These are phyloP conservation scores for Begonia fuchsioides DNA, from an alignment of 306 rosid species.

Conservation along the genomic window DNA sequence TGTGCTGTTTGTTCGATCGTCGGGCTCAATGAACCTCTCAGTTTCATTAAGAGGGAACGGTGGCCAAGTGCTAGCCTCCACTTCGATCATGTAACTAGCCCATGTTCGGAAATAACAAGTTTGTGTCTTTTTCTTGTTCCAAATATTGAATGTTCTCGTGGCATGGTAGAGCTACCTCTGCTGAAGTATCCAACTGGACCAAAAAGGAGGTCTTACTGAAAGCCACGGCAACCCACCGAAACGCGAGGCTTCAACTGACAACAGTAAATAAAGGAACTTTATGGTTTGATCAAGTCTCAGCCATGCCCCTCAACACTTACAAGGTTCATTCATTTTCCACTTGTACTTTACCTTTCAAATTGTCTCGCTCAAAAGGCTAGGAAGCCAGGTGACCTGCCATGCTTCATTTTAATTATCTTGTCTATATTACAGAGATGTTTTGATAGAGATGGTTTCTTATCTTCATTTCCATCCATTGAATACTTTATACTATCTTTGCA, in stretches of 20 bases:
- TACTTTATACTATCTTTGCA: slow-evolving; percentile 17
- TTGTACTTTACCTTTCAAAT: no score
- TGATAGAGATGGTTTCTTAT: no score
- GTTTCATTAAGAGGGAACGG: slow-evolving; percentile 40
- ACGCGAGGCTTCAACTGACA: slow-evolving; percentile 40
- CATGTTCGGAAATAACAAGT: no score
- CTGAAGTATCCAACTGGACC: slow-evolving; percentile 39
- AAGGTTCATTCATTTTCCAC: slow-evolving; percentile 17
- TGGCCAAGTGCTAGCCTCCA: slow-evolving; percentile 36
- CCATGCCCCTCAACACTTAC: slow-evolving; percentile 37
- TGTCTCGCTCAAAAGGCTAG: no score
- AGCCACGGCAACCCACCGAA: slow-evolving; percentile 29
- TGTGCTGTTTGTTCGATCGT: slow-evolving; percentile 47
- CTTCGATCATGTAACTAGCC: slow-evolving; percentile 37
- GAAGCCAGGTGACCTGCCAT: no score
- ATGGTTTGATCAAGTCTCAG: slow-evolving; percentile 57
- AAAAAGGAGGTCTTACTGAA: slow-evolving; percentile 23
- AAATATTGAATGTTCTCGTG: no score
- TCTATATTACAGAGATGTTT: no score
- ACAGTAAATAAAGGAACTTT: slow-evolving; percentile 25
- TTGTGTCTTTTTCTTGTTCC: no score
- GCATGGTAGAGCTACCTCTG: slow-evolving; percentile 41
- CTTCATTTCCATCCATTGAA: slow-evolving; percentile 4
- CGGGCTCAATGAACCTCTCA: slow-evolving; percentile 36
- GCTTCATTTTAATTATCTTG: no score